Evolutionary conservation across 345 rosid genomes (phyloP).

Genomic region (Linum usitatissimum): DNA sequence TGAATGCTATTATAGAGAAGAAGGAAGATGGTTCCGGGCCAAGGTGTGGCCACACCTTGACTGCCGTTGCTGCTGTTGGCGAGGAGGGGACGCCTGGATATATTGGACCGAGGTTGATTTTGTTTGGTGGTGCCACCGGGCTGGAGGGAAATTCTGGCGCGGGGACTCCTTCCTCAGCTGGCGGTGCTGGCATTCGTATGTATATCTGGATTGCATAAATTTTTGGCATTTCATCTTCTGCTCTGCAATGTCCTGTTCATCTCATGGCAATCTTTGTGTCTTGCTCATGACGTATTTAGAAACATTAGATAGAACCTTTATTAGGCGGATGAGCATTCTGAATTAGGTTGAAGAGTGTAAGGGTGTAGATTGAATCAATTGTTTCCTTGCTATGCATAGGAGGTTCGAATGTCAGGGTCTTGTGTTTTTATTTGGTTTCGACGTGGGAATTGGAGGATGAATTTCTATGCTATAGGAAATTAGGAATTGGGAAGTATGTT

Average conservation of each 20-base stretch:
- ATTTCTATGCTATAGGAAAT: neutral
- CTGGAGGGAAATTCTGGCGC: conserved; percentile 90
- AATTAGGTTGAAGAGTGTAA: neutral
- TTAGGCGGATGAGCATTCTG: neutral
- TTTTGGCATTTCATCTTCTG: conserved; percentile 2
- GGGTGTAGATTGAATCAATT: neutral
- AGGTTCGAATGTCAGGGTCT: neutral
- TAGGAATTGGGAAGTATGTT: neutral
- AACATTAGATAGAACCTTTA: neutral
- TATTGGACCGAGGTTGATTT: conserved; percentile 79
- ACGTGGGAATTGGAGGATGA: neutral
- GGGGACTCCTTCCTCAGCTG: conserved; percentile 89
- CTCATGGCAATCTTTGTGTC: neutral
- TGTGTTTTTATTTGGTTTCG: neutral
- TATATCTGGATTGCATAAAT: conserved; percentile 9
- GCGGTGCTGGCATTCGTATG: conserved; percentile 95
- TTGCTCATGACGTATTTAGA: neutral
- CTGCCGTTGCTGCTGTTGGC: conserved; percentile 88
- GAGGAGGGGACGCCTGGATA: conserved; percentile 77
- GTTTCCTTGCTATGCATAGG: neutral
- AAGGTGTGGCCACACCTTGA: conserved; percentile 90
- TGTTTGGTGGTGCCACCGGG: conserved; percentile 96
- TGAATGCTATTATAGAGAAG: conserved; percentile 71
- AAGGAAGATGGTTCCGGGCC: conserved; percentile 97
- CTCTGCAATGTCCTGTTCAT: neutral